phyloP scores from a whole-genome alignment of 2,329 filamentous ascomycete species.

The Ophioceras dolichostomum region DNA sequence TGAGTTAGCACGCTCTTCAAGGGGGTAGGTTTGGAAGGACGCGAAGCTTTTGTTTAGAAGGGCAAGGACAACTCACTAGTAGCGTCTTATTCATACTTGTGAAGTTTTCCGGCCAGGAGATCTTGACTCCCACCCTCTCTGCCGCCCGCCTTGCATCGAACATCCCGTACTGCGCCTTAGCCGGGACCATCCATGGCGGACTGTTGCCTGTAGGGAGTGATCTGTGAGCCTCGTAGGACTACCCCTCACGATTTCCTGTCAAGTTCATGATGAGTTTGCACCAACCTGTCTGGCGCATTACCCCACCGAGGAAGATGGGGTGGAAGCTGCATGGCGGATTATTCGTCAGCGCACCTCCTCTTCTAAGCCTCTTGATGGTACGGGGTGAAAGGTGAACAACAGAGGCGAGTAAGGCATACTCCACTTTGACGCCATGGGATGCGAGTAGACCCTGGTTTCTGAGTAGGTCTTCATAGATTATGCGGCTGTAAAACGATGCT shows the following conservation, averaged over 20 bases:
- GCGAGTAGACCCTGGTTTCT: constrained; percentile 40
- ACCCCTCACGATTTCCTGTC: too few relatives aligned
- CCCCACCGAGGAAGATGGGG: constrained; percentile 59
- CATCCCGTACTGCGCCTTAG: constrained; percentile 48
- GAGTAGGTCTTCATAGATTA: constrained; percentile 44
- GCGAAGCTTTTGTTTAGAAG: neutral
- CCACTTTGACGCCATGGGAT: constrained; percentile 48
- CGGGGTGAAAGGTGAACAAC: too few relatives aligned
- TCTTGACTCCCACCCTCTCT: constrained; percentile 21
- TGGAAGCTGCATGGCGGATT: too few relatives aligned
- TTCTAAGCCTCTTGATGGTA: too few relatives aligned
- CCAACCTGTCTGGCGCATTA: constrained; percentile 47
- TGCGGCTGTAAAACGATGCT: constrained; percentile 55
- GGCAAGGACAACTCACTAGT: constrained; percentile 15
- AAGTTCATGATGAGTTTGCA: neutral
- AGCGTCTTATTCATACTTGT: constrained; percentile 28
- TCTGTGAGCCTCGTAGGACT: too few relatives aligned
- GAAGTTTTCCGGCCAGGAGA: constrained; percentile 28
- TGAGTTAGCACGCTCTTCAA: too few relatives aligned
- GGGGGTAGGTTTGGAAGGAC: neutral
- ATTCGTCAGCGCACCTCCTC: too few relatives aligned
- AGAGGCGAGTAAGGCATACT: too few relatives aligned
- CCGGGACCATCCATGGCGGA: constrained; percentile 59
- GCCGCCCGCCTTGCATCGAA: constrained; percentile 28
- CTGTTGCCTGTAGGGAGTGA: constrained; percentile 50